phyloP scores from a whole-genome alignment of 2,329 filamentous ascomycete genomes.

The Aspergillus carbonarius region DNA sequence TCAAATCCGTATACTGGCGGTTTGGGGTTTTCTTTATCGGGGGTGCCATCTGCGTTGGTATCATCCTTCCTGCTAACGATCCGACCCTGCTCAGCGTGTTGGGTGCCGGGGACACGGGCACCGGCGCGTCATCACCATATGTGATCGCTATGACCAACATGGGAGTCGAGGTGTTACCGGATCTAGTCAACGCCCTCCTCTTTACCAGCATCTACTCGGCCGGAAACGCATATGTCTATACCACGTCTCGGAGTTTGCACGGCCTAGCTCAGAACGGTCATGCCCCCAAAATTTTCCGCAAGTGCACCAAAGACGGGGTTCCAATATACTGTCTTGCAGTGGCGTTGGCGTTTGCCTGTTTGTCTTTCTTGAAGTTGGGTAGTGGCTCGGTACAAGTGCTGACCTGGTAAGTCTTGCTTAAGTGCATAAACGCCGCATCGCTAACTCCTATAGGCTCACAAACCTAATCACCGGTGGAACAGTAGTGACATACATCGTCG shows the following conservation, averaged over 20 bases:
- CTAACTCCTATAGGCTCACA: background rate
- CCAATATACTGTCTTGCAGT: conserved; percentile 59
- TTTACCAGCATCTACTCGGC: conserved; percentile 58
- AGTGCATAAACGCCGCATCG: background rate
- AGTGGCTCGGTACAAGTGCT: conserved; percentile 52
- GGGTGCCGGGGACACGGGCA: conserved; percentile 29
- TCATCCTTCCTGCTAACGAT: conserved; percentile 66
- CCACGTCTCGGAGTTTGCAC: conserved; percentile 54
- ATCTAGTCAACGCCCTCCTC: conserved; percentile 58
- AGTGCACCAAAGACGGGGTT: conserved; percentile 61
- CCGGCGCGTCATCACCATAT: conserved; percentile 56
- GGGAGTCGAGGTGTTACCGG: conserved; percentile 53
- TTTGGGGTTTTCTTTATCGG: conserved; percentile 70
- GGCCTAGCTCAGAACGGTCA: conserved; percentile 54
- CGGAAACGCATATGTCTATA: conserved; percentile 58
- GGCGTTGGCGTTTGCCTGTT: conserved; percentile 55
- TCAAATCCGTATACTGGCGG: conserved; percentile 72
- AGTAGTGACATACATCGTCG: conserved; percentile 62
- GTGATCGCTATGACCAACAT: conserved; percentile 63
- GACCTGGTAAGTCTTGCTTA: conserved; percentile 55
- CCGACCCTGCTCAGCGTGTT: conserved; percentile 28
- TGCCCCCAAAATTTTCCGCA: conserved; percentile 56
- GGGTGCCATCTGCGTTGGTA: conserved; percentile 66
- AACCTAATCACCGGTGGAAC: conserved; percentile 54
- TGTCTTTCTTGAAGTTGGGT: conserved; percentile 55